A percentile compares a stretch with the other conserved stretches of the same genome.
These are phyloP conservation scores for Silene uniflora DNA, from an alignment of 148 eudicot genomes.

Conservation along the genomic window DNA sequence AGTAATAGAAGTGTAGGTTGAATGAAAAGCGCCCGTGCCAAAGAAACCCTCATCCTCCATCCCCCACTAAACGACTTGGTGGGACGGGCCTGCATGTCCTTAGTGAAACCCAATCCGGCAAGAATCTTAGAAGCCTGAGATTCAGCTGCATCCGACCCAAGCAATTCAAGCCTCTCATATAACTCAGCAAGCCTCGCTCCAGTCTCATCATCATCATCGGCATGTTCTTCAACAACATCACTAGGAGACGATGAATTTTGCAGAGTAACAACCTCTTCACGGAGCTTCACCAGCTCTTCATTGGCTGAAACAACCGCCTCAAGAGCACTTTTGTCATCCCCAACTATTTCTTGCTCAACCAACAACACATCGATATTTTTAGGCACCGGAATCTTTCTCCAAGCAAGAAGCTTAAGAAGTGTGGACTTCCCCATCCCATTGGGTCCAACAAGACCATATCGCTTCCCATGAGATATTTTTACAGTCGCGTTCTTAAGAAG, in stretches of 20 bases:
- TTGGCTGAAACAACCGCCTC: conserved; percentile 74
- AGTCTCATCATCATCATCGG: conserved; percentile 33
- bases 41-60: conserved; percentile 73
- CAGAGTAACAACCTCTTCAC: conserved; percentile 51
- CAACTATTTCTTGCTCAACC: conserved; percentile 68
- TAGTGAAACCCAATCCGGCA: conserved; percentile 64
- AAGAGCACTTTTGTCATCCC: conserved; percentile 59
- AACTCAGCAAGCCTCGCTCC: conserved; percentile 59
- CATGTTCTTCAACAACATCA: not conserved
- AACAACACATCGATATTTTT: conserved; percentile 64
- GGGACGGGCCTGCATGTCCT: conserved; percentile 57
- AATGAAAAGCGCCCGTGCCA: conserved; percentile 65
- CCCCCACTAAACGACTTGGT: conserved; percentile 72
- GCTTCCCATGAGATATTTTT: conserved; percentile 63
- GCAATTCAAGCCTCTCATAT: conserved; percentile 47
- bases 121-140: conserved; percentile 71
- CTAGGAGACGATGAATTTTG: conserved; percentile 26
- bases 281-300: conserved; percentile 48
- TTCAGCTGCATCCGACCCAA: conserved; percentile 76
- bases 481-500: conserved; percentile 54
- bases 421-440: conserved; percentile 76
- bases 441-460: conserved; percentile 68
- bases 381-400: conserved; percentile 74
- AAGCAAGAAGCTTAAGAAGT: conserved; percentile 61
- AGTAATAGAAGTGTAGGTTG: conserved; percentile 61